A percentile compares a stretch with the other conserved stretches of the same genome.
Evolutionary conservation across 164 flowering plant genomes (phyloP).

Genomic region (Vitis rotundifolia): DNA sequence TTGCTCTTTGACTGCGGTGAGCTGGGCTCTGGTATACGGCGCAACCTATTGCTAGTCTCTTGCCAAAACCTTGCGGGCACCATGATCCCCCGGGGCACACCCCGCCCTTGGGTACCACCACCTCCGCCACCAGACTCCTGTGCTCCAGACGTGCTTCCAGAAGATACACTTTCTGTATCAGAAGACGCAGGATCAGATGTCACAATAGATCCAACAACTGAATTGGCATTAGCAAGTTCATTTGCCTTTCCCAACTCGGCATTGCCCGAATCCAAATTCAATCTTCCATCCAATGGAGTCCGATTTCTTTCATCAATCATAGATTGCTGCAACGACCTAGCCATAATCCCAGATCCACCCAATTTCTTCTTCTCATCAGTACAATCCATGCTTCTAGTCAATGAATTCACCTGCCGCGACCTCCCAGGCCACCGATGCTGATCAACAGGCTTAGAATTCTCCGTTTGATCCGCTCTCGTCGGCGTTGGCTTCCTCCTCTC

Average conservation of each 20-base stretch:
- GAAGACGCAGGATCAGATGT: conserved; percentile 22
- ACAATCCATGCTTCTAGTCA: conserved; percentile 48
- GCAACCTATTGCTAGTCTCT: conserved; percentile 31
- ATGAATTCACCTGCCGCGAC: conserved; percentile 22
- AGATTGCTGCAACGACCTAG: conserved; percentile 38
- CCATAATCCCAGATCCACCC: conserved; percentile 36
- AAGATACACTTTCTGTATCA: conserved; percentile 55
- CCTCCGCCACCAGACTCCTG: conserved; percentile 15
- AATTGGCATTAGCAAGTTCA: conserved; percentile 6
- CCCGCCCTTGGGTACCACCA: conserved; percentile 14
- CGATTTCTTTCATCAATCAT: conserved; percentile 29
- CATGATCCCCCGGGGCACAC: conserved; percentile 35
- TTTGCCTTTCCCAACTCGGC: conserved; percentile 1
- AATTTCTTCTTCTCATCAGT: conserved; percentile 31
- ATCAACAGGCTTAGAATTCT: conserved; percentile 39
- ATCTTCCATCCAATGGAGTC: conserved; percentile 13
- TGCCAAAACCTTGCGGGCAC: conserved; percentile 51
- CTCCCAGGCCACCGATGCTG: conserved; percentile 63
- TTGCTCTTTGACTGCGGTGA: conserved; percentile 31
- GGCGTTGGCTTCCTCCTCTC: conserved; percentile 44
- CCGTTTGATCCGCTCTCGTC: conserved; percentile 32
- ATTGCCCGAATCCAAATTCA: conserved; percentile 18
- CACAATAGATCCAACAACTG: conserved; percentile 14
- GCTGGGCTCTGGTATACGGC: conserved; percentile 38
- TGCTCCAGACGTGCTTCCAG: conserved; percentile 35